Conservation (phyloP, 176 grass and related monocot species). For the Thalia dealbata region DNA sequence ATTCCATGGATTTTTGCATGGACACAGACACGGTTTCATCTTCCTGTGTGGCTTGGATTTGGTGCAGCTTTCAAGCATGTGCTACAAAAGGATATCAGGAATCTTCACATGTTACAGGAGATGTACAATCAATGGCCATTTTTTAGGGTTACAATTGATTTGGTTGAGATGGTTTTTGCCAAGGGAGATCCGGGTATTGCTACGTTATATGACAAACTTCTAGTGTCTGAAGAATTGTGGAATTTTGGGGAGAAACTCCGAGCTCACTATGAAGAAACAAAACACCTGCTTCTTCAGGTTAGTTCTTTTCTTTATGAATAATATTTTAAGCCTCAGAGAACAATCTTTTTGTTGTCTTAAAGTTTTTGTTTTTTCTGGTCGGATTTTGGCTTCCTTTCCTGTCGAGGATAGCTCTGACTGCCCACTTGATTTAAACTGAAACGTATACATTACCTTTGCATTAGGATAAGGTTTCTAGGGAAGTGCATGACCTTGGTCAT, state of each 20-base stretch:
- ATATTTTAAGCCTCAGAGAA: not conserved
- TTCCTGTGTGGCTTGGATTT: constrained; percentile 90
- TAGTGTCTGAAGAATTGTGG: constrained; percentile 71
- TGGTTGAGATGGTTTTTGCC: constrained; percentile 97
- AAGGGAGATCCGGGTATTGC: constrained; percentile 94
- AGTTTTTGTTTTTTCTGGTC: not conserved
- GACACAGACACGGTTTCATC: constrained; percentile 86
- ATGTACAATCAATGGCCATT: constrained; percentile 95
- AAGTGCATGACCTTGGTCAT: no score
- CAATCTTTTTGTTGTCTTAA: not conserved
- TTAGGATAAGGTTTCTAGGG: no score
- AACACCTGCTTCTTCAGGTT: constrained; percentile 79
- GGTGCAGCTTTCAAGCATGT: constrained; percentile 78
- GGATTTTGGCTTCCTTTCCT: no score
- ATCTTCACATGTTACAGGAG: constrained; percentile 57
- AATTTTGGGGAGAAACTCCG: constrained; percentile 58
- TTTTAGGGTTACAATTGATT: constrained; percentile 86
- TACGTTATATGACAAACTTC: constrained; percentile 67
- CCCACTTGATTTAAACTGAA: no score
- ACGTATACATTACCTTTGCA: no score
- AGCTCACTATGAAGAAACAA: constrained; percentile 68
- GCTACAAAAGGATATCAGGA: constrained; percentile 53
- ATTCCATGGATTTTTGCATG: constrained; percentile 97
- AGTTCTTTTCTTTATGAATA: not conserved
- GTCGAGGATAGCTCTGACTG: not conserved